A percentile compares a stretch with the other conserved stretches of the same genome.
phyloP scores from a whole-genome alignment of 106 monocot species.

The Gastrodia elata region DNA sequence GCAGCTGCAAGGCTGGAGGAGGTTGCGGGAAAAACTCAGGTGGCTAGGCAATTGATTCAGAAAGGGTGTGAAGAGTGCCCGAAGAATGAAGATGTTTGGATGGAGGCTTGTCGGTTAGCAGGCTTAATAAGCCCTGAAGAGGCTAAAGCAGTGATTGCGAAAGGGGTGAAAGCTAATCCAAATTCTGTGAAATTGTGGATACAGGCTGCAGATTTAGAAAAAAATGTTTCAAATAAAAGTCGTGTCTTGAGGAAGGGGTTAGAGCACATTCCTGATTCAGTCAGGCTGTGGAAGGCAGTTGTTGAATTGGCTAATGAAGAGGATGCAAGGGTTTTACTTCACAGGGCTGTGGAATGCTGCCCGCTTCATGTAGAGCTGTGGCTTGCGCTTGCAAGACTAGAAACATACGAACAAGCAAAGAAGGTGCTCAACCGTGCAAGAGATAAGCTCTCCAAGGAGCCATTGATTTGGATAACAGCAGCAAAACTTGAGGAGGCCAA shows the following conservation, averaged over 20 bases:
- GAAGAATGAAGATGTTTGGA: slow-evolving; percentile 94
- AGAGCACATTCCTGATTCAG: slow-evolving; percentile 87
- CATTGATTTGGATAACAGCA: slow-evolving; percentile 93
- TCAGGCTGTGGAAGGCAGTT: slow-evolving; percentile 91
- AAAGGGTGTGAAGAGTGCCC: slow-evolving; percentile 98
- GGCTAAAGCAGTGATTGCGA: slow-evolving; percentile 89
- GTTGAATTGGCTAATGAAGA: slow-evolving; percentile 92
- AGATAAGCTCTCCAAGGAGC: slow-evolving; percentile 82
- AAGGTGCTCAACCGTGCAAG: slow-evolving; percentile 92
- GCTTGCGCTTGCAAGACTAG: slow-evolving; percentile 89
- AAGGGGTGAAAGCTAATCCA: slow-evolving; percentile 75
- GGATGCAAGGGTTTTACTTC: slow-evolving; percentile 82
- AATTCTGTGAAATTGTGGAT: slow-evolving; percentile 94
- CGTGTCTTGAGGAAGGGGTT: slow-evolving; percentile 82
- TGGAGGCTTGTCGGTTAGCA: slow-evolving; percentile 84
- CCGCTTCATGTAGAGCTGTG: slow-evolving; percentile 95
- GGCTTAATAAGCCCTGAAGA: slow-evolving; percentile 53
- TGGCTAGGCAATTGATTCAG: slow-evolving; percentile 86
- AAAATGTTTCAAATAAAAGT: slow-evolving; percentile 45
- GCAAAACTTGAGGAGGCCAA: slow-evolving; percentile 98
- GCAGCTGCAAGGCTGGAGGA: slow-evolving; percentile 95
- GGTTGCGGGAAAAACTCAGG: slow-evolving; percentile 89
- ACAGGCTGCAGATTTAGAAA: slow-evolving; percentile 71
- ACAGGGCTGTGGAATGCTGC: slow-evolving; percentile 92
- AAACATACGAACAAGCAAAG: slow-evolving; percentile 89